phyloP scores from a whole-genome alignment of 768 basidiomycete genomes.

The Leccinum arenicola region DNA sequence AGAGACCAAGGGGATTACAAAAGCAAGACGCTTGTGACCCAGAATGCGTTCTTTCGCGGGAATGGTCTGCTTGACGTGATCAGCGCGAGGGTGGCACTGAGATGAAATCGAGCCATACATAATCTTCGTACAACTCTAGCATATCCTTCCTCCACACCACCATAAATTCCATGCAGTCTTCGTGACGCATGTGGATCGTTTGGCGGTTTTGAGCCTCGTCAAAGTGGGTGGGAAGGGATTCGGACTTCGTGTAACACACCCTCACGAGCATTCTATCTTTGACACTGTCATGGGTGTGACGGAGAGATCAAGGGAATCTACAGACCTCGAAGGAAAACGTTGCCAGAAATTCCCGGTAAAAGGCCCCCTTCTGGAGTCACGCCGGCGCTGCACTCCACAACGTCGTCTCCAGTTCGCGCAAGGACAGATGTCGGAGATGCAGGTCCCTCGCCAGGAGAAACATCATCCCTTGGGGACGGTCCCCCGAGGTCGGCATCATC shows the following conservation, averaged over 20 bases:
- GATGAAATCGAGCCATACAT: conserved; percentile 50
- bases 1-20: conserved; percentile 68
- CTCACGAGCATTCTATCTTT: conserved; percentile 90
- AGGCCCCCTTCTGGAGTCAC: conserved; percentile 38
- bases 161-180: conserved; percentile 79
- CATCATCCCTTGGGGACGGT: conserved; percentile 2
- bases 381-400: conserved; percentile 64
- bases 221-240: conserved; percentile 48
- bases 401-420: conserved; percentile 51
- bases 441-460: conserved; percentile 30
- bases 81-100: neutral
- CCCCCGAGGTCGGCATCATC: conserved; percentile 14
- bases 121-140: conserved; percentile 83
- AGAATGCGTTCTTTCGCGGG: conserved; percentile 66
- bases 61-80: conserved; percentile 40
- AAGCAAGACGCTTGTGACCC: conserved; percentile 77
- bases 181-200: conserved; percentile 55
- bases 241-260: conserved; percentile 60
- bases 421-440: conserved; percentile 67
- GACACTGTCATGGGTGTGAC: conserved; percentile 14
- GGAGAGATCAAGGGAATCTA: neutral
- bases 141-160: conserved; percentile 79
- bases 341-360: conserved; percentile 36
- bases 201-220: conserved; percentile 69
- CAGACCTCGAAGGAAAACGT: conserved; percentile 75